Evolutionary conservation across 345 rosid species (phyloP), one percentile per base, ranked within the genome.

Genomic region (Cardamine resedifolia): DNA sequence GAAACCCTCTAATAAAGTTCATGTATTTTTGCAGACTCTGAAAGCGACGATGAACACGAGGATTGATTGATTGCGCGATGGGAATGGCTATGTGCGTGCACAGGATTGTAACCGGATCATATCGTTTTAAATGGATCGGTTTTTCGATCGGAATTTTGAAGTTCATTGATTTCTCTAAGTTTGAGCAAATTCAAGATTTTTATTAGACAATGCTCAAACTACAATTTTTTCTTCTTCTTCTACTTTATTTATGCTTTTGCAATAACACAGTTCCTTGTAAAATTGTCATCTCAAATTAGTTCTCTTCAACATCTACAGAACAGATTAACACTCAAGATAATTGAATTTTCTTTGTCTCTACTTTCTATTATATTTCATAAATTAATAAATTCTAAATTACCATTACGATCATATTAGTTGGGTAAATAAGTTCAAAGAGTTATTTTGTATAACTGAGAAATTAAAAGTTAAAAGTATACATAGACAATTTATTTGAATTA

Each of bases 21-120:
- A 47, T 68, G 63, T 36, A 51, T 49, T 49, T 47, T 33, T 77
- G 84, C 88, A 93, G 97, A 93, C 80, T 90, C 97, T 9, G 98
- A 93, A 77, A 84, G 76, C 50, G 98, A 92, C 18, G 86, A 80
- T 50, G 96, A 84, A 48, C 97, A 90, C 41, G 85, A 87, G 61
- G 92, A 93, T 81, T 93, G 79, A 93, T 81, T 93, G 79, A 90
- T 72, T 1, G 41, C 4, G 12, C 34, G 11, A 33, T 33, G 23
- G 43, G 43, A 41, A 9, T 50, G 16, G 0, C 39, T 31, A 31
- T 31, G 34, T 2, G 1, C 7, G 5, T n/a, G n/a, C 27, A 11
- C 28, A 71, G 18, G 48, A 64, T 63, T 26, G 2, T 21, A 53
- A 53, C 70, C 27, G 18, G 10, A 28, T 33, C 62, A 72, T 15